phyloP scores from a whole-genome alignment of 768 basidiomycete genomes.

The Tephrocybe sp. region DNA sequence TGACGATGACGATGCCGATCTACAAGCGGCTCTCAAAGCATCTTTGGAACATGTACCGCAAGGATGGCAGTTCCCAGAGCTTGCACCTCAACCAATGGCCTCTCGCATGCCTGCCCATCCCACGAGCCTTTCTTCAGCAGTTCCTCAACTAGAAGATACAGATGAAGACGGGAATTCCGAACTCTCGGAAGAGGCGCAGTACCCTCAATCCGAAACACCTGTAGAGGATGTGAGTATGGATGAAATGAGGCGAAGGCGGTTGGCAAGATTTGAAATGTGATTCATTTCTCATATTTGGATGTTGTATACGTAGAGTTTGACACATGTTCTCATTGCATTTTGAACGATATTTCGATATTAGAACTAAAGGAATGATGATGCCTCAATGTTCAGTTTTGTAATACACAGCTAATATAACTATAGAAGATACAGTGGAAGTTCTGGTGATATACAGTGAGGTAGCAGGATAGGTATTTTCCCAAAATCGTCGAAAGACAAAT shows the following conservation, averaged over 20 bases:
- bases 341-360: no score
- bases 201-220: slow-evolving; percentile 20
- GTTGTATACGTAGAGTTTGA: background rate
- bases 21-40: slow-evolving; percentile 85
- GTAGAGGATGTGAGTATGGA: slow-evolving; percentile 50
- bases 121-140: background rate
- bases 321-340: no score
- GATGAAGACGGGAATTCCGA: slow-evolving; percentile 35
- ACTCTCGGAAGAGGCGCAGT: slow-evolving; percentile 31
- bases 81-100: slow-evolving; percentile 10
- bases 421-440: no score
- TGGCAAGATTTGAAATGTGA: slow-evolving; percentile 62
- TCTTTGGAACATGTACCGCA: slow-evolving; percentile 67
- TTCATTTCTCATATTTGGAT: background rate
- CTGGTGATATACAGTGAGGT: background rate
- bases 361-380: no score
- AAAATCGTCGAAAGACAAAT: no score
- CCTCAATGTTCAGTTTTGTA: no score
- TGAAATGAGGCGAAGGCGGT: slow-evolving; percentile 60
- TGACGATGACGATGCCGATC: slow-evolving; percentile 84
- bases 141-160: slow-evolving; percentile 8
- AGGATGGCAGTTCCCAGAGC: slow-evolving; percentile 41
- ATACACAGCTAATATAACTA: no score
- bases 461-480: no score
- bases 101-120: slow-evolving; percentile 2